These are phyloP conservation scores for Bipolaris gigantea DNA, from an alignment of 2,329 filamentous ascomycete genomes.

Conservation along the genomic window DNA sequence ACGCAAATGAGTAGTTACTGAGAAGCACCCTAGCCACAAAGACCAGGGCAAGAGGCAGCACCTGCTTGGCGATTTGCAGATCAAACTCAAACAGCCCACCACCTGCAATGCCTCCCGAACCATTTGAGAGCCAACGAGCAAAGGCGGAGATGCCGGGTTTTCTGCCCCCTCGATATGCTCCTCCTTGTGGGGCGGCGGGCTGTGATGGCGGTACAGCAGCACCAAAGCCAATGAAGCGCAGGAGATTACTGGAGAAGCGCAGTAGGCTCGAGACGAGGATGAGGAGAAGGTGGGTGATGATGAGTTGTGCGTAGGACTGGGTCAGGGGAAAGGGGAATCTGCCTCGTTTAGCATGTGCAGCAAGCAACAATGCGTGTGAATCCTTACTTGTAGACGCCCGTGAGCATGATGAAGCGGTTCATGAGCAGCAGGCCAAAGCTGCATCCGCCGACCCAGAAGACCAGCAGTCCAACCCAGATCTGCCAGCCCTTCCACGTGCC, in stretches of 20 bases:
- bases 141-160: slow-evolving; percentile 31
- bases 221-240: slow-evolving; percentile 49
- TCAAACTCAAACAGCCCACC: slow-evolving; percentile 59
- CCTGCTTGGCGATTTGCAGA: slow-evolving; percentile 50
- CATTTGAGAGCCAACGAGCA: slow-evolving; percentile 44
- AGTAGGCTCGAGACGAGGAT: slow-evolving; percentile 53
- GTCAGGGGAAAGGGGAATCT: slow-evolving; percentile 59
- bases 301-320: slow-evolving; percentile 54
- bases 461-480: slow-evolving; percentile 52
- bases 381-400: slow-evolving; percentile 50
- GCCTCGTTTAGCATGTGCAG: slow-evolving; percentile 19
- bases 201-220: slow-evolving; percentile 51
- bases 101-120: slow-evolving; percentile 55
- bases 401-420: slow-evolving; percentile 56
- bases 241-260: slow-evolving; percentile 47
- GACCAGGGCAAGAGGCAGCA: slow-evolving; percentile 54
- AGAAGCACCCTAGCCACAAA: slow-evolving; percentile 56
- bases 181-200: slow-evolving; percentile 36
- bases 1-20: slow-evolving; percentile 59
- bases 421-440: slow-evolving; percentile 53
- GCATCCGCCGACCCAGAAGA: slow-evolving; percentile 53
- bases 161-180: slow-evolving; percentile 34
- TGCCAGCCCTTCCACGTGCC: slow-evolving; percentile 53
- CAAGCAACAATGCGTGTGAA: not conserved
- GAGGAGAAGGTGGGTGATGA: slow-evolving; percentile 54